Evolutionary conservation across 2,329 filamentous ascomycete species (phyloP), one percentile per base, ranked within the genome.

Genomic region (Phialocephala subalpina): DNA sequence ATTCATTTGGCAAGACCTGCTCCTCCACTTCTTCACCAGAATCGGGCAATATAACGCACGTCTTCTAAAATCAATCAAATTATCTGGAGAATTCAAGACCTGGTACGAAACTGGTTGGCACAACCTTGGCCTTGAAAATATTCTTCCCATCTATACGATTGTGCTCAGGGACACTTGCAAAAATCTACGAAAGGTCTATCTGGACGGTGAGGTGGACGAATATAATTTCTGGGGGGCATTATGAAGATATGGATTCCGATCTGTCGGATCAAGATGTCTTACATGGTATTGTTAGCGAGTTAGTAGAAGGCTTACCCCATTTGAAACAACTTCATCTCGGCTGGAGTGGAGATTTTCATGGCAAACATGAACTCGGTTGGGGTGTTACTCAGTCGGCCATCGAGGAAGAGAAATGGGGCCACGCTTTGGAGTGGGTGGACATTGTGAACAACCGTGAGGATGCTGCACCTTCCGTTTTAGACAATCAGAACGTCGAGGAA

Each of bases 21-120:
- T 53, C 22, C 47, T 52, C 7, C 47, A 52, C 16, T 52, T 52
- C 18, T 29, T 52, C 47, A 52, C 47, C 47, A 52, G 47, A 16
- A 52, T 29, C 4, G 47, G 47, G 7, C 25, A 8, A 18, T 53
- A 53, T 25, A 53, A 53, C 12, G 18, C 25, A 16, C 1, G 11
- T 2, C 14, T 53, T 2, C 22, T 53, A 22, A 53, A 53, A 11
- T 53, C 49, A 29, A 53, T 53, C 14, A 53, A 53, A 22, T 1
- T 53, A 11, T 29, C 25, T 33, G 49, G 49, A 53, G 11, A 18
- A 29, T 53, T 53, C 18, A 53, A 53, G 49, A 22, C 7, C 12
- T 49, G 45, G 45, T 29, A 18, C 7, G 11, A 11, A 8, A 2
- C 2, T 49, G 4, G n/a, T 25, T 5, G n/a, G 45, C 6, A 20